phyloP scores from a whole-genome alignment of 2,329 filamentous ascomycete genomes.

The Verticillium albo-atrum region DNA sequence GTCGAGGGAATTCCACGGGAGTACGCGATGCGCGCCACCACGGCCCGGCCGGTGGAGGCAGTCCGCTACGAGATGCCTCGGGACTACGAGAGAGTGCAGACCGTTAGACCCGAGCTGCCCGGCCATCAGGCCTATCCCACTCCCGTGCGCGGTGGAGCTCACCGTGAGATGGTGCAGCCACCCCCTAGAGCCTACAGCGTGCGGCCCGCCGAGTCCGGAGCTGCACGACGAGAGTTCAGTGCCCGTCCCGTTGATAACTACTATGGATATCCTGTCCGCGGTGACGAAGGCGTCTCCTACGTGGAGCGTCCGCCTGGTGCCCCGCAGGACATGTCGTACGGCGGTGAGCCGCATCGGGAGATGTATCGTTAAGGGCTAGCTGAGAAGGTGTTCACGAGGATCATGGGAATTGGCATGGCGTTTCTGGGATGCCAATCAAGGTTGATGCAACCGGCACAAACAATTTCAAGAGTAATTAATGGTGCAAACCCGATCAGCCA shows the following conservation, averaged over 20 bases:
- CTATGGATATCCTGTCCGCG: slow-evolving; percentile 30
- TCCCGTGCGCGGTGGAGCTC: slow-evolving; percentile 30
- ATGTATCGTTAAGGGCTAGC: slow-evolving; percentile 24
- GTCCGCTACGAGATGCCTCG: slow-evolving; percentile 34
- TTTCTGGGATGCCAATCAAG: not conserved
- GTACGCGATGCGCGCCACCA: slow-evolving; percentile 50
- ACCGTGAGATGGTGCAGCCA: slow-evolving; percentile 24
- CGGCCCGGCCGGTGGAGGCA: slow-evolving; percentile 50
- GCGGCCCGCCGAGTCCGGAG: slow-evolving; percentile 23
- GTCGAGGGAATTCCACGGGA: slow-evolving; percentile 46
- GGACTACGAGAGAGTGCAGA: slow-evolving; percentile 40
- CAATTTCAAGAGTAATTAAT: no score
- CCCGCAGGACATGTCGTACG: slow-evolving; percentile 40
- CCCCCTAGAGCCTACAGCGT: slow-evolving; percentile 22
- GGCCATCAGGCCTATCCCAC: slow-evolving; percentile 39
- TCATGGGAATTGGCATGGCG: not conserved
- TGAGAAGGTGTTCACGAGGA: not conserved
- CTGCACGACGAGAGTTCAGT: slow-evolving; percentile 33
- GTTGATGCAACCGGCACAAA: no score
- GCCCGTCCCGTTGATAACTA: slow-evolving; percentile 38
- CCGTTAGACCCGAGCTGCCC: slow-evolving; percentile 29
- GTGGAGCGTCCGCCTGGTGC: slow-evolving; percentile 35
- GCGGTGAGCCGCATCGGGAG: slow-evolving; percentile 32
- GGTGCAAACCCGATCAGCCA: no score
- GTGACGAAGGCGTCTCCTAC: slow-evolving; percentile 36